Evolutionary conservation across 202 grass and related monocot genomes (phyloP), one percentile per base, ranked within the genome.

Genomic region (Setaria italica): DNA sequence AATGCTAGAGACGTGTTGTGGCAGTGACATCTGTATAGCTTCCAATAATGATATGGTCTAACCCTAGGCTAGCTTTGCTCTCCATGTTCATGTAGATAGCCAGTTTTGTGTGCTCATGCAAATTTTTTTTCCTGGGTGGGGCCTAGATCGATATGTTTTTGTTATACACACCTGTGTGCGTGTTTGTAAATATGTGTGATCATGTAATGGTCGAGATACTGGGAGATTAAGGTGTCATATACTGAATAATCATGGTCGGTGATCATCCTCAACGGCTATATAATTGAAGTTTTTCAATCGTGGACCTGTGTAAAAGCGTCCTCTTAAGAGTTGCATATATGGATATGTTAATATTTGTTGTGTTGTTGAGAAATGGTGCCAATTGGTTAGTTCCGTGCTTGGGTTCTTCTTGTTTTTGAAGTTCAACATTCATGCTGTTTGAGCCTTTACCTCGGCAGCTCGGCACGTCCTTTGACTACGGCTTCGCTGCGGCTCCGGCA

Each of bases 51-150:
- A 60, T 50, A 50, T 67, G 85, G 85, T 91, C 89, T 88, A 84
- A 91, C 82, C 77, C 85, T 91, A 88, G 85, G 85, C 57, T 88
- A 91, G 89, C 39, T 78, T 85, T 85, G 77, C 82, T 47, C 42
- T 78, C 45, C 57, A 78, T 35, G 57, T 72, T 88, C 64, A 65
- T 85, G 86, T 88, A 88, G 86, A 82, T 88, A 88, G 78, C 58
- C 72, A 82, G 82, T 88, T 88, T 91, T 88, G 78, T 66, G 72
- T 85, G 85, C 72, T 77, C 82, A 73, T 80, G 89, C 77, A 85
- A 81, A 70, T 70, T 59, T 29, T 79, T 83, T 88, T 90, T 70
- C 70, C n/a, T 11, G 81, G 64, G 66, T 82, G 57, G 49, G 65
- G 82, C n/a, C 55, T 85, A 81, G 82, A 75, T 85, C 49, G 35